Conservation (phyloP, 495 filamentous ascomycete genomes). For the Penicillium samsonianum region DNA sequence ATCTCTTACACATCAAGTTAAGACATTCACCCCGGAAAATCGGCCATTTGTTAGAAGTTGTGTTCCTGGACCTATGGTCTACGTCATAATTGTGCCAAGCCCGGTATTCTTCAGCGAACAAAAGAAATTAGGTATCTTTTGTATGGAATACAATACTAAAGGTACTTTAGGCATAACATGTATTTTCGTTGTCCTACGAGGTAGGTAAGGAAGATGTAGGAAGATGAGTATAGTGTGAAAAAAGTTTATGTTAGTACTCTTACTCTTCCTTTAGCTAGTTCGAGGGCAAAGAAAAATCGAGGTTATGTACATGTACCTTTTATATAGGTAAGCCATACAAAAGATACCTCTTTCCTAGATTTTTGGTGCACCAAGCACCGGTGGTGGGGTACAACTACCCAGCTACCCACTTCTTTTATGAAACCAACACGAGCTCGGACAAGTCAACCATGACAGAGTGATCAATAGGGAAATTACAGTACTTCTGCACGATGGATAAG, state of each 20-base stretch:
- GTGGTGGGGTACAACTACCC: slow-evolving; percentile 20
- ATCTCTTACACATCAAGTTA: neutral
- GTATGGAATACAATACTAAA: too few species aligned
- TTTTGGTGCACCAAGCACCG: slow-evolving; percentile 21
- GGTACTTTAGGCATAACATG: too few species aligned
- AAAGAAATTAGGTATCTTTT: too few species aligned
- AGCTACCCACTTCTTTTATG: slow-evolving; percentile 23
- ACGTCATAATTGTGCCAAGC: neutral
- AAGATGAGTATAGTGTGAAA: too few species aligned
- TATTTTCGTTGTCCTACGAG: too few species aligned
- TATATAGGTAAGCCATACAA: neutral
- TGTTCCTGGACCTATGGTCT: neutral
- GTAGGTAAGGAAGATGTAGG: too few species aligned
- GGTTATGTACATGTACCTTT: neutral
- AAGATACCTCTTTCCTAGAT: neutral
- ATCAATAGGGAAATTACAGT: slow-evolving; percentile 5
- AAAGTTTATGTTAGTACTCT: neutral
- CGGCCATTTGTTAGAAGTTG: neutral
- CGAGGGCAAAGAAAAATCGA: neutral
- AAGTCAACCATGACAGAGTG: slow-evolving; percentile 22
- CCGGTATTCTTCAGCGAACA: neutral
- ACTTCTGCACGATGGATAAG: slow-evolving; percentile 26
- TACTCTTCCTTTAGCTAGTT: neutral
- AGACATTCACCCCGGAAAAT: slow-evolving; percentile 5
- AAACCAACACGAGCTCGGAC: slow-evolving; percentile 12